These are phyloP conservation scores for Quercus variabilis DNA, from an alignment of 306 rosid species.

Conservation along the genomic window DNA sequence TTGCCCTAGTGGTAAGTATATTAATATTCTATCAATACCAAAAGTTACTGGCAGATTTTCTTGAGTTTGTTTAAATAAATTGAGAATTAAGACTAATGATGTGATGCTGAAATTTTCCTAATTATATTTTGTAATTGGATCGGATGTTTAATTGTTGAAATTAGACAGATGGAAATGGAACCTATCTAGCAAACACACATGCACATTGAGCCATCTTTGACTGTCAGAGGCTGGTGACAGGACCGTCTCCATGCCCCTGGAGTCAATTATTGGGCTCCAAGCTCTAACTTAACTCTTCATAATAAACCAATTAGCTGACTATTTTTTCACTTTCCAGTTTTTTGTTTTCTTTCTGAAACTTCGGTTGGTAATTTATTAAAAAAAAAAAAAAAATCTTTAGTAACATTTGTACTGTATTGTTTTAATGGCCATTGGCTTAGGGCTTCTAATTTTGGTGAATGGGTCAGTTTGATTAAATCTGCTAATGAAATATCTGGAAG, in stretches of 20 bases:
- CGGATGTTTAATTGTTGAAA: no score
- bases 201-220: neutral
- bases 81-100: neutral
- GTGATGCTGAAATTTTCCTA: neutral
- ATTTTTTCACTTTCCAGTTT: no score
- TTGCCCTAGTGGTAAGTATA: slow-evolving; percentile 39
- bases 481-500: slow-evolving; percentile 5
- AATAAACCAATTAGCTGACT: neutral
- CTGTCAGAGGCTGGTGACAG: neutral
- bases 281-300: neutral
- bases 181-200: neutral
- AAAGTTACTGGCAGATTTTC: slow-evolving; percentile 5
- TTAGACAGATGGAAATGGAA: neutral
- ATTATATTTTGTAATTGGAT: neutral
- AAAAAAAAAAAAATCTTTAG: neutral
- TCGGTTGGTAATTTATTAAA: neutral
- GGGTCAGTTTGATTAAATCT: neutral
- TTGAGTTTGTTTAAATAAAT: neutral
- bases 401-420: neutral
- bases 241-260: neutral
- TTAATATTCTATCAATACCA: slow-evolving; percentile 6
- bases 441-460: neutral
- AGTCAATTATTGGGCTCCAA: neutral
- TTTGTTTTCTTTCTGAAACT: neutral
- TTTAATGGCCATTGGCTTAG: neutral